Evolutionary conservation across 345 rosid species (phyloP).

Genomic region (Boechera divaricarpa): DNA sequence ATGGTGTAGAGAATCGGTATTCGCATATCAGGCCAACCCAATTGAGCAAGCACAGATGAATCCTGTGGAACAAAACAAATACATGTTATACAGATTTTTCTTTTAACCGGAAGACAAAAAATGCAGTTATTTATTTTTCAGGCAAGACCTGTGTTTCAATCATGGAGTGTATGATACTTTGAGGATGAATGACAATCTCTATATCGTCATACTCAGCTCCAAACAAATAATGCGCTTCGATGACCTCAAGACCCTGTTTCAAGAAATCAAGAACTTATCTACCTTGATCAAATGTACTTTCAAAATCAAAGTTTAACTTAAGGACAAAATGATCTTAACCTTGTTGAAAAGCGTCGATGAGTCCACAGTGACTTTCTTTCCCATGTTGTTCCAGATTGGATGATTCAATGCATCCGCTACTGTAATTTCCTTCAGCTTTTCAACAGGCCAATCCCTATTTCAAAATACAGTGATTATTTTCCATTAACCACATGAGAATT

Average conservation of each 20-base stretch:
- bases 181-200: slow-evolving; percentile 94
- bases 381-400: slow-evolving; percentile 91
- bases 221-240: slow-evolving; percentile 94
- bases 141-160: slow-evolving; percentile 87
- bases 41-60: slow-evolving; percentile 90
- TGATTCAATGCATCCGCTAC: slow-evolving; percentile 98
- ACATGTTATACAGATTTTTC: not conserved
- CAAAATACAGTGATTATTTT: not conserved
- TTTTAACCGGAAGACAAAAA: not conserved
- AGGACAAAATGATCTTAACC: slow-evolving; percentile 49
- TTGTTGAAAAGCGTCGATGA: slow-evolving; percentile 97
- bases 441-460: slow-evolving; percentile 88
- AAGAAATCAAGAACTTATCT: slow-evolving; percentile 3
- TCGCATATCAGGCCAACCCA: slow-evolving; percentile 99
- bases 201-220: slow-evolving; percentile 91
- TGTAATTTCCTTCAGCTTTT: slow-evolving; percentile 86
- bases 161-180: slow-evolving; percentile 93
- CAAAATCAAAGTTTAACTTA: not conserved
- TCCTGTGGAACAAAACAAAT: slow-evolving; percentile 57
- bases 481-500: not conserved
- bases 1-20: slow-evolving; percentile 91
- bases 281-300: not conserved
- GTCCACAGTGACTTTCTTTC: slow-evolving; percentile 94
- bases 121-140: not conserved
- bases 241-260: slow-evolving; percentile 91